Conservation (phyloP, 768 basidiomycete genomes). For the Tulasnella sp. region DNA sequence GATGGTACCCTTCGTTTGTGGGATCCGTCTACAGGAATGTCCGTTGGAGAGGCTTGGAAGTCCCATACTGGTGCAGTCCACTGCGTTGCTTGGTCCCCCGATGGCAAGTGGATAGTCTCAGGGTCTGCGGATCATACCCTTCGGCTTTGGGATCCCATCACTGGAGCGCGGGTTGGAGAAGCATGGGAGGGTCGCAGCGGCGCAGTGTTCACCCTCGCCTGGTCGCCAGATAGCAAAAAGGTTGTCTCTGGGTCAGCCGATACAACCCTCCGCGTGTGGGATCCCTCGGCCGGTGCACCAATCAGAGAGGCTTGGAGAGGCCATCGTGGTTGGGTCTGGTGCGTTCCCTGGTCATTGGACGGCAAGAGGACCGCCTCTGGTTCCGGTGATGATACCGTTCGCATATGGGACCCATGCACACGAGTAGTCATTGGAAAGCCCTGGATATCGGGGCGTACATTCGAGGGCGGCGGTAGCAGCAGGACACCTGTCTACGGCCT, state of each 20-base stretch:
- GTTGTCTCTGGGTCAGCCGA: background rate
- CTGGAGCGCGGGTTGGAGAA: background rate
- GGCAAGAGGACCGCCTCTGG: too few species aligned
- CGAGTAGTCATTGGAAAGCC: too few species aligned
- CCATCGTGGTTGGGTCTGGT: too few species aligned
- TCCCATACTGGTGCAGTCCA: slow-evolving; percentile 21
- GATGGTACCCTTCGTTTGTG: background rate
- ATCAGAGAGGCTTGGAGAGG: too few species aligned
- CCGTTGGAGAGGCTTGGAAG: slow-evolving; percentile 5
- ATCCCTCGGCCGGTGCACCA: background rate
- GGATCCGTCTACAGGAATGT: slow-evolving; percentile 47
- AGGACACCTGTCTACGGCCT: too few species aligned
- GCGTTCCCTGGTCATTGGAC: too few species aligned
- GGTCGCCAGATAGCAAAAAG: background rate
- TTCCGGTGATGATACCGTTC: too few species aligned
- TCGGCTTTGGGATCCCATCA: background rate
- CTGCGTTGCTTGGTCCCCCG: slow-evolving; percentile 21
- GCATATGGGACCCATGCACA: too few species aligned
- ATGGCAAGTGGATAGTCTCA: background rate
- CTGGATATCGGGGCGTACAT: too few species aligned
- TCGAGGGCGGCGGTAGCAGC: too few species aligned
- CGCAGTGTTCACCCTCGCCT: background rate
- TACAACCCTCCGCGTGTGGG: background rate
- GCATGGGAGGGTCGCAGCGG: background rate
- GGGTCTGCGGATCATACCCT: background rate